Base-by-base conservation (phyloP, 2,329 filamentous ascomycete genomes). In the Cryphonectria carpinicola region DNA sequence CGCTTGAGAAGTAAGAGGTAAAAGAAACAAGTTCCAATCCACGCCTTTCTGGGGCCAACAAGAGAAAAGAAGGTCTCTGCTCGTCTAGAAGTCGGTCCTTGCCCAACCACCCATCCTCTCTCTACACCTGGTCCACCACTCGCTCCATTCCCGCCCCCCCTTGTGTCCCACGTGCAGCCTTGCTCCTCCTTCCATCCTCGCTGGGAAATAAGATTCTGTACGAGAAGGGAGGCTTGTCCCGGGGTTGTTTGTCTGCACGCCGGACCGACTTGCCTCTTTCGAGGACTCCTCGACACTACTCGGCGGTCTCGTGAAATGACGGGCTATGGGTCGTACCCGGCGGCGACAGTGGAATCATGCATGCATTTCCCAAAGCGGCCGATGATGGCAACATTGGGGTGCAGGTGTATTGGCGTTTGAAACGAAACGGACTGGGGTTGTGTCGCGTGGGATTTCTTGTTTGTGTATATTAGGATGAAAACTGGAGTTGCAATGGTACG, bases 351-450 rank as follows among this genome's bases (percentile, higher is more conserved):
- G 60, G 49, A 10, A 25, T 65, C 61, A 58, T 65, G 10, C 61
- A 58, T 65, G 10, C 11, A 19, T 39, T 49, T 58, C 49, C 67
- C n/a, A 19, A 58, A 19, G 37, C 46, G 64, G 70, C 64, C 17
- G 64, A 37, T 19, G 28, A 49, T 52, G 67, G 70, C 22, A 67
- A 52, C 25, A 61, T 69, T 39, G 39, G 63, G 65, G 43, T 41
- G 17, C 49, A n/a, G n/a, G 17, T n/a, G 39, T 32, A 63, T 67
- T 67, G 69, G 28, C 64, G 58, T 69, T 71, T 71, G 70, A 71
- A 71, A 71, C 70, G 66, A 71, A 70, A 35, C 19, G 19, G 41
- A 46, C 64, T 49, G 37, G 49, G 70, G 32, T 56, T 32, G 37
- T 56, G 67, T 49, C 46, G 46, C 46, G 46, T 49, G 46, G 46